Percentiles rank a stretch among this genome's conserved stretches.
Evolutionary conservation across 805 yeast species (phyloP).

Genomic region (Blastobotrys attinorum): DNA sequence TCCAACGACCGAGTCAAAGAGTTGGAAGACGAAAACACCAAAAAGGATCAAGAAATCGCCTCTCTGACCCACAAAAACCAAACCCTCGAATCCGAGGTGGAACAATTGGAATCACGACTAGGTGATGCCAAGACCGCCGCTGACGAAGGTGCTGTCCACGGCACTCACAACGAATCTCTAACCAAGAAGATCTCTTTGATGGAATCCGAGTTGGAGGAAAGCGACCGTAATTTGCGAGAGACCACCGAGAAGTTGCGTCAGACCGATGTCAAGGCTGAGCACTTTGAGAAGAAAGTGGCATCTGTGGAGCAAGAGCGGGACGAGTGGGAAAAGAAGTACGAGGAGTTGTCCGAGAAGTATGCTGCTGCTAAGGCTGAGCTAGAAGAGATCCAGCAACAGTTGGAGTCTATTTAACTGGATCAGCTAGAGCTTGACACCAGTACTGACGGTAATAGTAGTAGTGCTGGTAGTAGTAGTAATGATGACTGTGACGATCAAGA

Average conservation of each 20-base stretch:
- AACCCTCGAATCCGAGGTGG: constrained; percentile 72
- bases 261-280: constrained; percentile 93
- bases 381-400: constrained; percentile 94
- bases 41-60: constrained; percentile 92
- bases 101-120: constrained; percentile 64
- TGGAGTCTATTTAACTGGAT: constrained; percentile 50
- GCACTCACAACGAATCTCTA: constrained; percentile 83
- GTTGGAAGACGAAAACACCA: constrained; percentile 84
- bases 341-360: constrained; percentile 78
- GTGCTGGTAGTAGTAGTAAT: too few species aligned
- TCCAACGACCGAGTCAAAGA: constrained; percentile 71
- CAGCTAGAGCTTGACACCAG: too few species aligned
- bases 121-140: constrained; percentile 76
- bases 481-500: background rate
- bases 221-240: constrained; percentile 85
- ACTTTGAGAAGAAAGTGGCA: constrained; percentile 86
- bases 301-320: constrained; percentile 90
- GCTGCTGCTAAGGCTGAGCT: constrained; percentile 82
- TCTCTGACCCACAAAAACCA: constrained; percentile 88
- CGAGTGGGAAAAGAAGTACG: constrained; percentile 82
- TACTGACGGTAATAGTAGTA: too few species aligned
- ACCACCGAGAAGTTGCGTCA: constrained; percentile 92
- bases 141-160: constrained; percentile 82
- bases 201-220: constrained; percentile 85
- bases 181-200: constrained; percentile 81